Evolutionary conservation across 805 yeast genomes (phyloP).

Genomic region (Ogataea wickerhamii): DNA sequence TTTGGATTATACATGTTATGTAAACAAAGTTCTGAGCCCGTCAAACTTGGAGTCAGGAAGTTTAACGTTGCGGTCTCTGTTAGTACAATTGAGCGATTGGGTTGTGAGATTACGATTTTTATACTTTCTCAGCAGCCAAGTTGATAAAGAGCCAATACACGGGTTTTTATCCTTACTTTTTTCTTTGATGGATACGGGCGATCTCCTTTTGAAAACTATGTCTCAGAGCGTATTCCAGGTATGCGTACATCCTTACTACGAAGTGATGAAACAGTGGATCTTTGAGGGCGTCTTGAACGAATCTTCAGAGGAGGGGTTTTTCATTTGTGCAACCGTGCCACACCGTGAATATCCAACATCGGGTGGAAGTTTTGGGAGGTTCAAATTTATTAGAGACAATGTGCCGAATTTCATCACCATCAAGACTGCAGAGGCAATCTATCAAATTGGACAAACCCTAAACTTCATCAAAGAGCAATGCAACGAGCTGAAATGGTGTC

Average conservation of each 20-base stretch:
- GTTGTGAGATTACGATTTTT: slow-evolving; percentile 57
- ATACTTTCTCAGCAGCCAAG: slow-evolving; percentile 38
- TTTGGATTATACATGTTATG: slow-evolving; percentile 32
- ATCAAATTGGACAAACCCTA: slow-evolving; percentile 69
- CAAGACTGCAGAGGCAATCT: slow-evolving; percentile 42
- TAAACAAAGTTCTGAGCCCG: slow-evolving; percentile 35
- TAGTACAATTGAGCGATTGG: slow-evolving; percentile 45
- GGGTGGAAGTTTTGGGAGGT: neutral
- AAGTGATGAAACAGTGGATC: slow-evolving; percentile 63
- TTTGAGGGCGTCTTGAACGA: slow-evolving; percentile 54
- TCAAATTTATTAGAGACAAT: slow-evolving; percentile 22
- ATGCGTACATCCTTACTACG: slow-evolving; percentile 56
- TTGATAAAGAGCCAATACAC: slow-evolving; percentile 37
- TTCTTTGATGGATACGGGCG: slow-evolving; percentile 59
- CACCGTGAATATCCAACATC: neutral
- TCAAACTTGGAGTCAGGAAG: slow-evolving; percentile 27
- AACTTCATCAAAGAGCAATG: slow-evolving; percentile 63
- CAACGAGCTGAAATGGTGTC: slow-evolving; percentile 60
- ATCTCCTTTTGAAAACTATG: slow-evolving; percentile 43
- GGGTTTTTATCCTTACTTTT: slow-evolving; percentile 53
- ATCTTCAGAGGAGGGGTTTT: slow-evolving; percentile 59
- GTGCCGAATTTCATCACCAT: slow-evolving; percentile 45
- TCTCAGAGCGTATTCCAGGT: slow-evolving; percentile 43
- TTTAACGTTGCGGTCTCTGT: slow-evolving; percentile 31
- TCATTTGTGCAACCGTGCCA: slow-evolving; percentile 29